Evolutionary conservation across 768 basidiomycete species (phyloP).

Genomic region (Hemileccinum rubropunctum): DNA sequence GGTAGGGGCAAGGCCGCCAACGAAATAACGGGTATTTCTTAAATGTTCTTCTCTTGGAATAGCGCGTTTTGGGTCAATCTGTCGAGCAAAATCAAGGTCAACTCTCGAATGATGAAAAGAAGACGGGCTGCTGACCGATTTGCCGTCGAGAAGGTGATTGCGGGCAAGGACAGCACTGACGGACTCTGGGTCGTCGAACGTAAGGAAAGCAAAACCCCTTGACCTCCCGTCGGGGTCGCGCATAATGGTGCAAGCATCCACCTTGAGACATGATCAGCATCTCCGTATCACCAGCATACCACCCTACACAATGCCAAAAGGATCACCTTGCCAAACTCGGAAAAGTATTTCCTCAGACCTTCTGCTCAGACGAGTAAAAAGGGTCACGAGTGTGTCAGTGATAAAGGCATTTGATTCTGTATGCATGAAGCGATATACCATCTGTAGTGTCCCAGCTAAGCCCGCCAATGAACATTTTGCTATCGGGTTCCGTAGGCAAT

Average conservation of each 20-base stretch:
- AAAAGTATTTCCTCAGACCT: conserved; percentile 68
- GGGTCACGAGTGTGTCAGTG: conserved; percentile 26
- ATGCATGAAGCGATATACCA: conserved; percentile 50
- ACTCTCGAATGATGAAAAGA: background rate
- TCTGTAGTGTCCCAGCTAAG: conserved; percentile 91
- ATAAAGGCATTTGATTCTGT: conserved; percentile 20
- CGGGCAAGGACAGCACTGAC: conserved; percentile 64
- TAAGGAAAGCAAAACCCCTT: conserved; percentile 82
- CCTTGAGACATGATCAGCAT: conserved; percentile 36
- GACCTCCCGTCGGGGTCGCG: conserved; percentile 73
- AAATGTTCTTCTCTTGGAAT: conserved; percentile 81
- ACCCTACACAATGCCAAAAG: conserved; percentile 6
- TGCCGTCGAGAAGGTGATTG: conserved; percentile 75
- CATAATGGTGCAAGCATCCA: conserved; percentile 85
- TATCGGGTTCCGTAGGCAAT: conserved; percentile 41
- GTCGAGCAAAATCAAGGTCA: conserved; percentile 2
- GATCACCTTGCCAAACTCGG: conserved; percentile 71
- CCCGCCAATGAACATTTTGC: conserved; percentile 91
- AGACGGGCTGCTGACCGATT: conserved; percentile 49
- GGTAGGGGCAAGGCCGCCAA: conserved; percentile 66
- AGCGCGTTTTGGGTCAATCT: conserved; percentile 89
- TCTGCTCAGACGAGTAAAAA: conserved; percentile 39
- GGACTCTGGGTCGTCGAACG: conserved; percentile 65
- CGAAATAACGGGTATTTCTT: conserved; percentile 75
- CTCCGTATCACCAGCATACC: background rate